Evolutionary conservation across 176 grass and related monocot genomes (phyloP), one percentile per base, ranked within the genome.

Genomic region (Aegilops umbellulata): DNA sequence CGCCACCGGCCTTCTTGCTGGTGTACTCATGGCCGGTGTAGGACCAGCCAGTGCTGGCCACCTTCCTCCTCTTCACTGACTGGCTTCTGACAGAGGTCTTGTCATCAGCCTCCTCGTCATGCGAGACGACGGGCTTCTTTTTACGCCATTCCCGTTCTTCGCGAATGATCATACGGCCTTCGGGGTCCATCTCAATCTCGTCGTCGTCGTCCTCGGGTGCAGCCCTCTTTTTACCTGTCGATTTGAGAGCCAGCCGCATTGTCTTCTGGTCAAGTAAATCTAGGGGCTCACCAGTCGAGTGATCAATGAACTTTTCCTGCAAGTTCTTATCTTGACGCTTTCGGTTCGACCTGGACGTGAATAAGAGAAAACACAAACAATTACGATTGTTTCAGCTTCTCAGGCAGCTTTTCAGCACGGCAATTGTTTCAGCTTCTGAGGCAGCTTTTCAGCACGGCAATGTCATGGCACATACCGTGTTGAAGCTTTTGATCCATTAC

Each of bases 1-100:
- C 96, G 31, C 93, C 96, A 19, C 92, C 85, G 0, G 88, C 96
- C 76, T 86, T 98, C 83, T 91, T 95, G 80, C 86, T 98, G 13
- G 92, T 94, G 83, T 95, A 98, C 71, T 94, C 94, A 5, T 86
- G 89, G 20, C 96, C 96, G 7, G 90, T 95, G 86, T 95, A 95
- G 51, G 94, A 88, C 96, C 96, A 95, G 19, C 93, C 93, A 44
- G 88, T 86, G 71, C 88, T 91, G 51, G 82, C 30, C 12, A 82
- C 88, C 42, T 93, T 98, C 39, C 88, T 90, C 74, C 87, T 91
- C 70, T 98, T 98, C 13, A 86, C 7, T 1, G 87, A 94, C 36
- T 86, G 90, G 64, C 88, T 90, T 76, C 68, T 73, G 15, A 71
- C 13, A 8, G 80, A 80, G 58, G 84, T 95, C 79, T 79, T 92